Evolutionary conservation across 2,329 filamentous ascomycete genomes (phyloP), one percentile per base, ranked within the genome.

Genomic region (Colletotrichum cereale): DNA sequence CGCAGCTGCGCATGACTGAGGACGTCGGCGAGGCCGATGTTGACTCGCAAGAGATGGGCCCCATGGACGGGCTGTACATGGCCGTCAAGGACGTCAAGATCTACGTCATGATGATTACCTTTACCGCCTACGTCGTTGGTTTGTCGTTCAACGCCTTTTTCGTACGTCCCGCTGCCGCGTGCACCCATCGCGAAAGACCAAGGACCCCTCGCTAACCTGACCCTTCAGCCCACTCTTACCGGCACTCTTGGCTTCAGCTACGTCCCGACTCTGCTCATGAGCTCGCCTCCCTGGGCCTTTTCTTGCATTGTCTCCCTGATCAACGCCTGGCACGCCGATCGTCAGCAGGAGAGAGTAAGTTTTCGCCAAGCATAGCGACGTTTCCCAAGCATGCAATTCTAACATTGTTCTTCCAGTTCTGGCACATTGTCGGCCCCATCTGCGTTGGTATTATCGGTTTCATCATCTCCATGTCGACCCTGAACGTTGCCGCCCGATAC

Each of bases 101-200:
- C 73, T 91, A 90, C 75, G 75, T 91, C 71, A 87, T 91, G 86
- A 90, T 90, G 85, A 66, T 91, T 8, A 88, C 88, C 1, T 87
- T 90, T 68, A 88, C 87, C 3, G 87, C 88, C 4, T 90, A 90
- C 72, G 88, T 90, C 10, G 83, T 90, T 7, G 88, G 89, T 3
- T 78, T 84, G 48, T 87, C 87, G 0, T 89, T 89, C 78, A 89
- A 89, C 73, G 87, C 86, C 50, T 90, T 89, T 78, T 89, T 89
- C 78, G 81, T 84, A 76, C 77, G 81, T 80, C 2, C 11, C 34
- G 7, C 14, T 1, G 26, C 60, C 12, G 24, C 10, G n/a, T n/a
- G n/a, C n/a, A 50, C 7, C 2, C 34, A 0, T 10, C 18, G 42
- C 21, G 0, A 1, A 42, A 3, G 21, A 44, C 11, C 18, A 47